A percentile compares a stretch with the other conserved stretches of the same genome.
These are phyloP conservation scores for Sugiyamaella marilandica DNA, from an alignment of 805 yeast species.

Conservation along the genomic window DNA sequence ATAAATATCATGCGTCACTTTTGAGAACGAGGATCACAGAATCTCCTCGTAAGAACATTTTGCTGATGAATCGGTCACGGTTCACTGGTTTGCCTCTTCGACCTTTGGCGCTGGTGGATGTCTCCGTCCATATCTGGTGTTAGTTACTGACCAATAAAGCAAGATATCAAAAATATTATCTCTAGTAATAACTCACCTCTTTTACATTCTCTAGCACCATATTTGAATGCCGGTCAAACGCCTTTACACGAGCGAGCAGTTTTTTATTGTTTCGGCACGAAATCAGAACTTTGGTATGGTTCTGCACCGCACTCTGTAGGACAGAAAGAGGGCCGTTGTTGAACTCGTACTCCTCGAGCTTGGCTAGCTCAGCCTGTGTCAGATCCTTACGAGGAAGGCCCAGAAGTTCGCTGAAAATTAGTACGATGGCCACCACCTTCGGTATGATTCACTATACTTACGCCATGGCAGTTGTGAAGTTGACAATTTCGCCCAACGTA, in stretches of 20 bases:
- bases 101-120: slow-evolving; percentile 57
- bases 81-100: slow-evolving; percentile 62
- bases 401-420: slow-evolving; percentile 16
- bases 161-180: neutral
- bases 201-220: slow-evolving; percentile 88
- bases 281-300: slow-evolving; percentile 72
- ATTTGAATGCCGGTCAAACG: slow-evolving; percentile 94
- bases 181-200: slow-evolving; percentile 44
- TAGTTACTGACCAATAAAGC: neutral
- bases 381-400: slow-evolving; percentile 49
- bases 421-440: neutral
- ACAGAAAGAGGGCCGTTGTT: slow-evolving; percentile 86
- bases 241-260: slow-evolving; percentile 81
- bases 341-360: slow-evolving; percentile 85
- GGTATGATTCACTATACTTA: neutral
- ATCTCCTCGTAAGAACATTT: slow-evolving; percentile 92
- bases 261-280: slow-evolving; percentile 93
- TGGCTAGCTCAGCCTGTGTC: slow-evolving; percentile 70
- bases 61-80: slow-evolving; percentile 76
- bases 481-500: too few species aligned
- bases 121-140: slow-evolving; percentile 57
- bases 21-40: slow-evolving; percentile 76
- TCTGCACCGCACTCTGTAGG: slow-evolving; percentile 74
- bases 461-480: neutral
- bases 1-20: slow-evolving; percentile 15